phyloP scores from a whole-genome alignment of 1,284 basidiomycete species.

The Moniliella sp. region DNA sequence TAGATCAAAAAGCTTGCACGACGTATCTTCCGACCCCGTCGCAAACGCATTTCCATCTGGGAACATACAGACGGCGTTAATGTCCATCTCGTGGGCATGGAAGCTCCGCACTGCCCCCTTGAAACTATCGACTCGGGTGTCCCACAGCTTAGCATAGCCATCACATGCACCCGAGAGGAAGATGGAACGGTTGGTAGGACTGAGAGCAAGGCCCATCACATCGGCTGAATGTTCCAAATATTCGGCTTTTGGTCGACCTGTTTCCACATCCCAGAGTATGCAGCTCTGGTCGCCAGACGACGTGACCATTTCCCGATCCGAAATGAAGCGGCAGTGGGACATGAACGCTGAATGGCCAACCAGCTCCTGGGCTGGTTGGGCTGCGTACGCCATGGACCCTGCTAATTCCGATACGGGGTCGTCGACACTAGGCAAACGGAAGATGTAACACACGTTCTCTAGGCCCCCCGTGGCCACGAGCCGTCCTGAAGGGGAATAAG shows the following conservation, averaged over 20 bases:
- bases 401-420: too few species aligned
- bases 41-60: slow-evolving; percentile 95
- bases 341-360: slow-evolving; percentile 92
- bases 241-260: too few species aligned
- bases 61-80: slow-evolving; percentile 98
- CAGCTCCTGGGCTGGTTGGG: slow-evolving; percentile 55
- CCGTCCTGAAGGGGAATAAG: slow-evolving; percentile 84
- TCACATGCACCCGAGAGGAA: slow-evolving; percentile 97
- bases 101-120: slow-evolving; percentile 94
- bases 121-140: slow-evolving; percentile 73
- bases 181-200: slow-evolving; percentile 78
- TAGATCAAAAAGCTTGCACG: slow-evolving; percentile 88
- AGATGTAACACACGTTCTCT: slow-evolving; percentile 96
- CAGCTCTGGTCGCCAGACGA: slow-evolving; percentile 90
- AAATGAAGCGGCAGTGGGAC: slow-evolving; percentile 89
- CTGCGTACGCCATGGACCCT: too few species aligned
- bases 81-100: slow-evolving; percentile 91
- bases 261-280: too few species aligned
- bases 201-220: too few species aligned
- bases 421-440: slow-evolving; percentile 60
- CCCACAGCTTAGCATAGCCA: slow-evolving; percentile 92
- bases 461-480: slow-evolving; percentile 93
- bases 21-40: slow-evolving; percentile 92
- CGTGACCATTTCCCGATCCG: slow-evolving; percentile 89
- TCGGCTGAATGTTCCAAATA: slow-evolving; percentile 99